A percentile compares a stretch with the other conserved stretches of the same genome.
Evolutionary conservation across 75 land plant genomes (phyloP).

Genomic region (Cupressus sempervirens): DNA sequence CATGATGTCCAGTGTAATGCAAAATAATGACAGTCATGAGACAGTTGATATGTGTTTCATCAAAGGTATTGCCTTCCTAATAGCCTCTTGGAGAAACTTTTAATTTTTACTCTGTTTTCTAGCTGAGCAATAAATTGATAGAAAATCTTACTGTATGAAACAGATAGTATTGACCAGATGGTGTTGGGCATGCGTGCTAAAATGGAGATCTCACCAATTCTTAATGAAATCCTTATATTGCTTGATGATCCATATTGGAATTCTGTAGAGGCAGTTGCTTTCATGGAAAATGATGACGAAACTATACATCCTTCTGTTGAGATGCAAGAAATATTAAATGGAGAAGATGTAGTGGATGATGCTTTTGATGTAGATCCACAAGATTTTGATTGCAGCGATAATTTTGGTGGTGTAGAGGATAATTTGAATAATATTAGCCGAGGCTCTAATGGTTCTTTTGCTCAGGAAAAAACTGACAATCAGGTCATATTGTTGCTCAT

Average conservation of each 20-base stretch:
- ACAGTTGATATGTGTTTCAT: constrained; percentile 67
- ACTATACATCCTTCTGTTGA: neutral
- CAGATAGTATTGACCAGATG: constrained; percentile 77
- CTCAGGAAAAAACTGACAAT: neutral
- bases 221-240: constrained; percentile 46
- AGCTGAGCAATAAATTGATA: neutral
- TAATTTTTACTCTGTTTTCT: neutral
- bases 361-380: neutral
- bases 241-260: constrained; percentile 39
- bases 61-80: constrained; percentile 37
- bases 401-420: neutral
- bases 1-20: constrained; percentile 11
- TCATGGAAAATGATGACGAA: neutral
- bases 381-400: neutral
- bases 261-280: neutral
- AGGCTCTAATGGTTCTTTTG: neutral
- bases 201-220: constrained; percentile 71
- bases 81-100: neutral
- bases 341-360: neutral
- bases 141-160: neutral
- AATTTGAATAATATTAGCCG: neutral
- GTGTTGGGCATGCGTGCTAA: constrained; percentile 30
- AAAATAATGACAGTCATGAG: constrained; percentile 19
- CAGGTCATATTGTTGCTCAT: neutral
- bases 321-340: neutral